Conservation (phyloP, 2,329 filamentous ascomycete species). For the Emmonsiellopsis sp. region DNA sequence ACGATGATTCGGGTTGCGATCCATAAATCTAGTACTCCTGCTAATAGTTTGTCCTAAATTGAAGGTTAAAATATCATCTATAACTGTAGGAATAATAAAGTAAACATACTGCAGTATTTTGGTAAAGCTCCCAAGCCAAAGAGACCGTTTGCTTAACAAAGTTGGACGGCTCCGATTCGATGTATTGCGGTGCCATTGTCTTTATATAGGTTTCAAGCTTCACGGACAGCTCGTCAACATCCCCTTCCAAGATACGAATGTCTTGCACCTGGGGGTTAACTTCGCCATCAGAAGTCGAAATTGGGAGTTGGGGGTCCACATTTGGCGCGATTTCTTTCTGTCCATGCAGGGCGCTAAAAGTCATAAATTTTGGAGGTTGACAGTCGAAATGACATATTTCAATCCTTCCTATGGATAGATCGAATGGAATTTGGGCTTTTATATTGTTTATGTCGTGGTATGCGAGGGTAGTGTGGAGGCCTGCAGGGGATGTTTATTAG, state of each 20-base stretch:
- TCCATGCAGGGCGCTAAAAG: slow-evolving; percentile 34
- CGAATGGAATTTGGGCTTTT: slow-evolving; percentile 39
- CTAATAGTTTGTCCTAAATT: slow-evolving; percentile 36
- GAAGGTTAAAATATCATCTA: slow-evolving; percentile 2
- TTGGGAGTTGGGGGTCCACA: slow-evolving; percentile 33
- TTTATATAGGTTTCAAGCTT: slow-evolving; percentile 48
- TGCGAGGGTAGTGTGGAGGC: slow-evolving; percentile 43
- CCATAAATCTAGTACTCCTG: slow-evolving; percentile 47
- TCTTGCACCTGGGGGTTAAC: slow-evolving; percentile 29
- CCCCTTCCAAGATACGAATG: slow-evolving; percentile 41
- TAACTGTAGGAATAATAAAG: not conserved
- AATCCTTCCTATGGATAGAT: slow-evolving; percentile 41
- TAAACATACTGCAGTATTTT: slow-evolving; percentile 27
- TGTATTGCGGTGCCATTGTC: slow-evolving; percentile 36
- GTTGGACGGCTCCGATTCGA: slow-evolving; percentile 39
- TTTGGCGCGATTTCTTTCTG: slow-evolving; percentile 28
- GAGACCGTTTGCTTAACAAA: slow-evolving; percentile 44
- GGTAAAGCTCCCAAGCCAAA: slow-evolving; percentile 28
- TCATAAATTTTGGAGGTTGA: slow-evolving; percentile 37
- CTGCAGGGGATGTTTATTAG: slow-evolving; percentile 12
- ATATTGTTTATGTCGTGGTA: slow-evolving; percentile 42
- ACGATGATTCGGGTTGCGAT: slow-evolving; percentile 45
- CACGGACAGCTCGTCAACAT: slow-evolving; percentile 39
- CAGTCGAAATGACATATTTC: slow-evolving; percentile 48
- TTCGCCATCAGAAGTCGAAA: slow-evolving; percentile 29